Evolutionary conservation across 768 basidiomycete species (phyloP).

Genomic region (Auriscalpium vulgare): DNA sequence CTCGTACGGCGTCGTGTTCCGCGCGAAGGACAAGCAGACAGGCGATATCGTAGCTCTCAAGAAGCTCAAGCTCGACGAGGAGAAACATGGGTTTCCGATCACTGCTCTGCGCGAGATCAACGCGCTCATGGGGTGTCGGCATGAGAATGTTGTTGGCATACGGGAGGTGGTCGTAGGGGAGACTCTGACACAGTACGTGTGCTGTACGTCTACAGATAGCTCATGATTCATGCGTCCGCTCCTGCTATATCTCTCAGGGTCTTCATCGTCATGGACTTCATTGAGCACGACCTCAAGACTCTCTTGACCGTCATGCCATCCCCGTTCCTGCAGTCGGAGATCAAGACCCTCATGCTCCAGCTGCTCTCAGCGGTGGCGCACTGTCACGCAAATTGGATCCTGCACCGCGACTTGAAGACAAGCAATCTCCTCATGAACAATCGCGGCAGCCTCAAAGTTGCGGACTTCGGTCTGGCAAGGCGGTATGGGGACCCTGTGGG

Average conservation of each 20-base stretch:
- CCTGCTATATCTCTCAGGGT: constrained; percentile 51
- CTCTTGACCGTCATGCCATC: constrained; percentile 91
- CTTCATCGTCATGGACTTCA: constrained; percentile 99
- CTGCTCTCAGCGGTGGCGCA: constrained; percentile 87
- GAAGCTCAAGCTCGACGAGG: constrained; percentile 96
- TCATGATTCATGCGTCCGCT: background rate
- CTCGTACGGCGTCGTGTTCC: constrained; percentile 93
- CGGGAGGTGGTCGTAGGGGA: constrained; percentile 98
- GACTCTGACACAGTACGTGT: constrained; percentile 94
- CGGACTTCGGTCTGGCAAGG: constrained; percentile 94
- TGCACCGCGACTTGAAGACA: constrained; percentile 96
- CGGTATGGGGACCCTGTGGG: constrained; percentile 96
- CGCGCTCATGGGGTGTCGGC: constrained; percentile 89
- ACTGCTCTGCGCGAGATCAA: constrained; percentile 93
- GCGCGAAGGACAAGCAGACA: constrained; percentile 91
- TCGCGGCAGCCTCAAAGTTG: constrained; percentile 95
- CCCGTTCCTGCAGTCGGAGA: constrained; percentile 95
- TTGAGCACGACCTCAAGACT: constrained; percentile 98
- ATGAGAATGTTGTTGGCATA: constrained; percentile 96
- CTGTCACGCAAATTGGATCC: constrained; percentile 95
- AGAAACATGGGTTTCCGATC: constrained; percentile 98
- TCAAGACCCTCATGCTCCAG: constrained; percentile 95
- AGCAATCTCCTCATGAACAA: constrained; percentile 99
- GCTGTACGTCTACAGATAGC: constrained; percentile 9
- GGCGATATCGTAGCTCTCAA: constrained; percentile 96